Base-by-base conservation (phyloP, 2,329 filamentous ascomycete genomes). In the Zymoseptoria crescenta region DNA sequence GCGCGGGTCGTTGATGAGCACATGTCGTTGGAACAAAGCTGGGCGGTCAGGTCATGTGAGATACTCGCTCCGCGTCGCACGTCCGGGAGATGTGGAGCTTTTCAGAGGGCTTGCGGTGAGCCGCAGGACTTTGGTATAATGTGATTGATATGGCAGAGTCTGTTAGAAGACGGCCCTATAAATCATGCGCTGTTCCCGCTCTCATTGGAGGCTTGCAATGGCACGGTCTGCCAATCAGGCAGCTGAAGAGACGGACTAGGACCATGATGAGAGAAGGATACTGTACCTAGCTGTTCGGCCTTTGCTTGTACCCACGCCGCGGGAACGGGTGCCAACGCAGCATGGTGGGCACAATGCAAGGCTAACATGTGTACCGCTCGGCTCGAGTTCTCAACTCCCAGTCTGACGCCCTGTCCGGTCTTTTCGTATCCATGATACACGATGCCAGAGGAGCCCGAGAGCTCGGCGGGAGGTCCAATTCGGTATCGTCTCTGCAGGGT, bases 11-110 rank as follows among this genome's bases (percentile, higher is more conserved):
- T 6, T 16, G 13, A 45, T n/a, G 16, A 45, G 35, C 35, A 45
- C 35, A 45, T 45, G 35, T 45, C 35, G 35, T 45, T 45, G 35
- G 35, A 45, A 45, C 35, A 45, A 45, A 13, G 35, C 35, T 45
- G 54, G 50, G 16, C 45, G 24, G 20, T 28, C 19, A 52, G 56
- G 62, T 65, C 63, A 64, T 61, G 62, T 65, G 63, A 64, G 56
- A 57, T 30, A 45, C 53, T 54, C 53, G 55, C 21, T 53, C 56
- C 58, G 62, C 57, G 55, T 45, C 16, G 35, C 35, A 19, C 24
- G 24, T 28, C 51, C 29, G 51, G 64, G 56, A 54, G 28, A 24
- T 51, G 62, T 56, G 62, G 60, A 60, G 52, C 57, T 57, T 35
- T 51, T 54, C 35, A 49, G 57, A 29, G 51, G 51, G 56, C 50